A percentile compares a stretch with the other conserved stretches of the same genome.
These are phyloP conservation scores for Cochlearia excelsa DNA, from an alignment of 345 rosid genomes.

Conservation along the genomic window DNA sequence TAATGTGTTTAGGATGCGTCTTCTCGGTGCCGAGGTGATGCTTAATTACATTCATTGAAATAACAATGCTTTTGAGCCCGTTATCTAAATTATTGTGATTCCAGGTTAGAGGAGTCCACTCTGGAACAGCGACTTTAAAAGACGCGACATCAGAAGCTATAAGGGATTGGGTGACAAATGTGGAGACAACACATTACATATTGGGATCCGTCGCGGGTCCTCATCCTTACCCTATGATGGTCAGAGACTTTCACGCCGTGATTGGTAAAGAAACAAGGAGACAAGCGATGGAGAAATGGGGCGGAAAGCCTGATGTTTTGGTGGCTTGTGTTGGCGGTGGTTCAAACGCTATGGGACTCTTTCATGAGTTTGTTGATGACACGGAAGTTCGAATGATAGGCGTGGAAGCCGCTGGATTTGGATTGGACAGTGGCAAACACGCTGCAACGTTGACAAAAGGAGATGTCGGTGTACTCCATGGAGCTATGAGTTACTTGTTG, in stretches of 20 bases:
- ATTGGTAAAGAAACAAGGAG: slow-evolving; percentile 85
- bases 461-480: slow-evolving; percentile 88
- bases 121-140: slow-evolving; percentile 71
- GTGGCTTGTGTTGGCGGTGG: slow-evolving; percentile 98
- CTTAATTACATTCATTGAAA: too few species aligned
- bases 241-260: slow-evolving; percentile 86
- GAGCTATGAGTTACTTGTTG: slow-evolving; percentile 93
- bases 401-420: slow-evolving; percentile 95
- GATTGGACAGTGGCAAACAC: slow-evolving; percentile 91
- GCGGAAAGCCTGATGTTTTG: slow-evolving; percentile 90
- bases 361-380: slow-evolving; percentile 83
- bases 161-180: slow-evolving; percentile 93
- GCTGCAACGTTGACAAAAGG: slow-evolving; percentile 94
- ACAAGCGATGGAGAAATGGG: slow-evolving; percentile 89
- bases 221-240: slow-evolving; percentile 98
- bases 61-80: too few species aligned
- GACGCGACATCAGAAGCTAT: slow-evolving; percentile 77
- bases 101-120: slow-evolving; percentile 67
- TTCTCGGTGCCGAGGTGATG: slow-evolving; percentile 33
- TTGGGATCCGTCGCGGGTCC: slow-evolving; percentile 97
- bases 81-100: too few species aligned
- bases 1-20: slow-evolving; percentile 89
- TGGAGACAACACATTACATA: slow-evolving; percentile 93
- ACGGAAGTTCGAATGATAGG: slow-evolving; percentile 76
- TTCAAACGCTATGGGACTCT: slow-evolving; percentile 93